Conservation (phyloP, 192 early-diverging fungal genomes). For the Obelidium mucronatum region DNA sequence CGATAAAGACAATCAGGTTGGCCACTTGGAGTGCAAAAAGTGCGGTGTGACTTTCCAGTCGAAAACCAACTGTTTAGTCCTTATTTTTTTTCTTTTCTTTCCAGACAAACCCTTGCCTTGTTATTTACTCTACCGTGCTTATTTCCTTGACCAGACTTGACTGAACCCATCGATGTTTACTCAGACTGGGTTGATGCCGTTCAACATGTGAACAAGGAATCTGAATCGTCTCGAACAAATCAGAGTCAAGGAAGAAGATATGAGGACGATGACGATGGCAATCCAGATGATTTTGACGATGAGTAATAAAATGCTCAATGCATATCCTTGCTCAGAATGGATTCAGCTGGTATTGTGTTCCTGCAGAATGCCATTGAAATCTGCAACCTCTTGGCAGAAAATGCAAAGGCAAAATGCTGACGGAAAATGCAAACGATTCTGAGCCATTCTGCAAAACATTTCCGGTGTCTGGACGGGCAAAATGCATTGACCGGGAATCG, state of each 20-base stretch:
- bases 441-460: too few species aligned
- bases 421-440: too few species aligned
- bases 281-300: background rate
- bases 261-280: background rate
- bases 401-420: too few species aligned
- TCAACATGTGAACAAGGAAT: constrained; percentile 60
- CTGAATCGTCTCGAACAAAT: background rate
- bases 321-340: too few species aligned
- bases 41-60: constrained; percentile 81
- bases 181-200: constrained; percentile 89
- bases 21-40: constrained; percentile 76
- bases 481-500: constrained; percentile 53
- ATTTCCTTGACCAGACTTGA: constrained; percentile 72
- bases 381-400: too few species aligned
- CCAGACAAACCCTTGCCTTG: too few species aligned
- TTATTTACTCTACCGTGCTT: too few species aligned
- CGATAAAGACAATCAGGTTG: constrained; percentile 74
- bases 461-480: too few species aligned
- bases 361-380: too few species aligned
- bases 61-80: constrained; percentile 64
- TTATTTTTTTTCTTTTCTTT: too few species aligned
- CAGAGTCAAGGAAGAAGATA: background rate
- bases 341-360: too few species aligned
- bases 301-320: too few species aligned
- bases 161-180: constrained; percentile 89